phyloP scores from a whole-genome alignment of 306 rosid species.

The Clitoria ternatea region DNA sequence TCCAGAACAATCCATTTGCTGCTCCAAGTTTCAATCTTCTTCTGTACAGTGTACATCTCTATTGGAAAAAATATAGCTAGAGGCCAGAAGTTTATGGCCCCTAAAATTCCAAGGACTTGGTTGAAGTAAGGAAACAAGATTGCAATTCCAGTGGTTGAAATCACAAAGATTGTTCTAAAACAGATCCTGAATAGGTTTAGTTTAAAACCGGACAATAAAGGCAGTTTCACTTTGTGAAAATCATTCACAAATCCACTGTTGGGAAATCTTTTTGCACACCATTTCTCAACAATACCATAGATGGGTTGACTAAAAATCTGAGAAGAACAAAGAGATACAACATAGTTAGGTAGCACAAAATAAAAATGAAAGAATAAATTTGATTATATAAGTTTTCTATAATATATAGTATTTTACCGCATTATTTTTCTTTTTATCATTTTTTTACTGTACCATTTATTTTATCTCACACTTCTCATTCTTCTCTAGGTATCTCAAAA shows the following conservation, averaged over 20 bases:
- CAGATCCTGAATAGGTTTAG: constrained; percentile 44
- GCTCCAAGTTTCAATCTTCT: constrained; percentile 50
- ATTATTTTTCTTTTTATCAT: too few species aligned
- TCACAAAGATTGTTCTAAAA: constrained; percentile 53
- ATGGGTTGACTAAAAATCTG: constrained; percentile 63
- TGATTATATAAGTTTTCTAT: too few species aligned
- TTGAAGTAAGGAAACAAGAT: constrained; percentile 67
- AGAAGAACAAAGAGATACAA: background rate
- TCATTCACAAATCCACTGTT: constrained; percentile 43
- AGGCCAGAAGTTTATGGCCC: constrained; percentile 78
- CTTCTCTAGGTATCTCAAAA: too few species aligned
- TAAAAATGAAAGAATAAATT: background rate
- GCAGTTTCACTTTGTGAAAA: constrained; percentile 36
- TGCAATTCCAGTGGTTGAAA: constrained; percentile 54
- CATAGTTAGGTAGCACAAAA: background rate
- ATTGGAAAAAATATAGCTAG: constrained; percentile 65
- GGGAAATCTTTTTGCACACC: constrained; percentile 41
- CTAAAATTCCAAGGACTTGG: constrained; percentile 59
- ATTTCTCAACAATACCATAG: constrained; percentile 44
- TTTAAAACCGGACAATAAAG: constrained; percentile 37
- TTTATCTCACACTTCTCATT: too few species aligned
- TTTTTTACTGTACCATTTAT: too few species aligned
- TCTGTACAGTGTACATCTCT: constrained; percentile 62
- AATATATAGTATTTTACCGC: too few species aligned
- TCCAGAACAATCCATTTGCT: constrained; percentile 48